Evolutionary conservation across 805 yeast genomes (phyloP), one percentile per base, ranked within the genome.

Genomic region (Suhomyces prunicola): DNA sequence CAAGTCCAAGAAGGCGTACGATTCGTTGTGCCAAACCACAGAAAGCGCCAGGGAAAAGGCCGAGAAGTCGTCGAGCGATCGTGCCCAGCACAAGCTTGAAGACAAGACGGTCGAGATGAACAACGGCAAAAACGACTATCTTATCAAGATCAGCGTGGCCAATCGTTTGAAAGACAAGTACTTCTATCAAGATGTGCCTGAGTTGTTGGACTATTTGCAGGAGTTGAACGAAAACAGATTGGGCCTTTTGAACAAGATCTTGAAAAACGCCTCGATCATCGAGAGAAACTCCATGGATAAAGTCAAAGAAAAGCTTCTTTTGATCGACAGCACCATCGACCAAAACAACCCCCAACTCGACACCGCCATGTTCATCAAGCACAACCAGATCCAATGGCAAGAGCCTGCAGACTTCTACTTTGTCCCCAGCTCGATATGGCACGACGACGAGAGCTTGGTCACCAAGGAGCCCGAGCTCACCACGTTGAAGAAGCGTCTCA

Each of bases 361-460:
- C 69, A 82, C 92, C 0, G 86, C 89, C 33, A 93, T 94, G 97
- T 94, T 85, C 69, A 84, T 91, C 52, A 91, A 91, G 64, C 99
- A 94, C 71, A 94, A 94, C 67, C 56, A 80, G 24, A 70, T 72
- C 17, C 71, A 67, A 15, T 94, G 97, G 97, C 77, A 77, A 45
- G 97, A 91, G 61, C 98, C 97, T 1, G 75, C 74, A 6, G 98
- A 93, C 71, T 90, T 88, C 64, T 78, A 83, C 58, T 94, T 88
- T 63, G 81, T 88, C 57, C 97, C 98, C 1, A 86, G 96, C 24
- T 85, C 91, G 29, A 86, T 94, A 42, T 94, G 99, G 99, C 98
- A 93, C 70, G 99, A 94, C 64, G 97, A 94, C 69, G 97, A 90
- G 58, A 73, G 81, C 35, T 79, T 88, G 62, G 77, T 86, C 57